Conservation (phyloP, 2,329 filamentous ascomycete genomes). For the Aspergillus novofumigatus region DNA sequence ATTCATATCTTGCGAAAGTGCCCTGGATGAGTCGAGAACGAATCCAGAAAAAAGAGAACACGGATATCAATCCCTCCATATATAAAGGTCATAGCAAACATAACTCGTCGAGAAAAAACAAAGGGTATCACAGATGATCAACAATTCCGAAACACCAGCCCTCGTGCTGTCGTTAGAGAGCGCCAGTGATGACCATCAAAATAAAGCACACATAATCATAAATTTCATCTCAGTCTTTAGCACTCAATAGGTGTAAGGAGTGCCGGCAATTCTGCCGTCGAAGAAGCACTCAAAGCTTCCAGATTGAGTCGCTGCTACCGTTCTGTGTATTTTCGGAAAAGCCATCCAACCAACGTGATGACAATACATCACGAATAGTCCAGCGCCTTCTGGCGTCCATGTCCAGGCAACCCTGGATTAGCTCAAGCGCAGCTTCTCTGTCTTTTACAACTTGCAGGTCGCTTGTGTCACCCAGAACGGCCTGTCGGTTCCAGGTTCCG, state of each 20-base stretch:
- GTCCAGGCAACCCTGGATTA: slow-evolving; percentile 58
- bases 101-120: slow-evolving; percentile 5
- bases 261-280: neutral
- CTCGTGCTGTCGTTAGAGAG: slow-evolving; percentile 16
- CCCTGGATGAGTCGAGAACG: neutral
- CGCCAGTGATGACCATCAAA: slow-evolving; percentile 17
- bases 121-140: slow-evolving; percentile 31
- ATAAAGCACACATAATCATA: too few relatives aligned
- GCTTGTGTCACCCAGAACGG: slow-evolving; percentile 44
- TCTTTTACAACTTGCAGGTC: slow-evolving; percentile 38
- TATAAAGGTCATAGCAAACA: slow-evolving; percentile 3
- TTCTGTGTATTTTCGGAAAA: slow-evolving; percentile 32
- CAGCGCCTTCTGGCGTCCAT: slow-evolving; percentile 53
- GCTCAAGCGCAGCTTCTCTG: slow-evolving; percentile 49
- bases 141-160: slow-evolving; percentile 21
- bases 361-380: slow-evolving; percentile 54
- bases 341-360: slow-evolving; percentile 52
- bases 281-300: slow-evolving; percentile 32
- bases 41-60: neutral
- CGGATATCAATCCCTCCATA: neutral
- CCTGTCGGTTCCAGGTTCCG: slow-evolving; percentile 55
- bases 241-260: neutral
- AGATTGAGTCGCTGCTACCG: slow-evolving; percentile 26
- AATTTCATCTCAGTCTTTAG: neutral
- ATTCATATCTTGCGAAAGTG: neutral